Base-by-base conservation (phyloP, 148 eudicot species). In the Rhododendron williamsianum region DNA sequence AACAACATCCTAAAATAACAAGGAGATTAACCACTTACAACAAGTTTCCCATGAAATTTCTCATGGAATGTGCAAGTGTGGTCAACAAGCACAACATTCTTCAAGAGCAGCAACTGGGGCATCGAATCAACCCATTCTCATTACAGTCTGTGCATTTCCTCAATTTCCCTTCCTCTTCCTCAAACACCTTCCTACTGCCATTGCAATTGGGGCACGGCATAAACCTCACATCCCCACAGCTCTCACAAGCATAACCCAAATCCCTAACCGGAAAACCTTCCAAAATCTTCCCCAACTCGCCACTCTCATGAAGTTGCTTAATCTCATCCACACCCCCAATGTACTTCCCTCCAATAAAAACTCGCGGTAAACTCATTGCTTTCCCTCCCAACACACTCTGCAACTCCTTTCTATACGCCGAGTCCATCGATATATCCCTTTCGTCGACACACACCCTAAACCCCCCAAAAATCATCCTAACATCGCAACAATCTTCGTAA, bases 141-240 rank as follows among this genome's bases (percentile, higher is more conserved):
- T 97, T 97, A 88, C 99, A 97, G n/a, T 88, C 87, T 0, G 89
- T 69, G 87, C 99, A 97, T 84, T 90, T 91, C 77, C 87, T 93
- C 87, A 88, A 81, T 30, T 63, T 88, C 38, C 93, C 95, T 90
- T 97, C 95, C 16, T 92, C 95, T 82, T 91, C 95, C 45, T 86
- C 89, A 81, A 91, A 97, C 35, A 97, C 92, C 90, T 95, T 97
- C 65, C 94, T 86, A 79, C 99, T 97, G 7, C 99, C 99, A 84
- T 87, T 92, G 88, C 99, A 97, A 85, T 85, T 89, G 23, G 91
- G 87, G 83, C 99, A 97, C 1, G 94, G 96, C 48, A 93, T 81
- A 91, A 97, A 97, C 92, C 99, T 93, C 3, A 93, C 93, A 90
- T 97, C 98, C 46, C 99, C 99, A 86, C 99, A 97, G 1, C 86